Percentiles rank a stretch among this genome's conserved stretches.
Conservation (phyloP, 148 eudicot species). For the Rheum nobile region DNA sequence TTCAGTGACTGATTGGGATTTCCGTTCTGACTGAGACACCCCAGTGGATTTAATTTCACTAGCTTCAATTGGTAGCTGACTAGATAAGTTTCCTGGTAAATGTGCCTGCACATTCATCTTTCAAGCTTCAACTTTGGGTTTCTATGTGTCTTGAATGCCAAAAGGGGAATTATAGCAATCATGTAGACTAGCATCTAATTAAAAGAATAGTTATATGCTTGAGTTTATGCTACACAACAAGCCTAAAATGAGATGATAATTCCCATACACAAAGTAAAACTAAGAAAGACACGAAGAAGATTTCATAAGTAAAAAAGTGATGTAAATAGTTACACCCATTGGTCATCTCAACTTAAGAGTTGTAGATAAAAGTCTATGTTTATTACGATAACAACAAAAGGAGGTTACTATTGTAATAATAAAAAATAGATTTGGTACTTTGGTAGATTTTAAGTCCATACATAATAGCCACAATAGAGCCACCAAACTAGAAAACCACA, state of each 20-base stretch:
- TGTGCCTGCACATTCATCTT: slow-evolving; percentile 41
- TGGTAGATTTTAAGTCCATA: neutral
- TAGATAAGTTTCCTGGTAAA: slow-evolving; percentile 55
- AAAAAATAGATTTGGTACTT: neutral
- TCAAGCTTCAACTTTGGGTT: neutral
- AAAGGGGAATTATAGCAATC: neutral
- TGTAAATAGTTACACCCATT: neutral
- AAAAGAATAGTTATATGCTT: neutral
- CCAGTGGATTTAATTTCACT: slow-evolving; percentile 38
- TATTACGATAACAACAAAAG: neutral
- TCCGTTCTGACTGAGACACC: slow-evolving; percentile 48
- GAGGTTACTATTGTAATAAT: neutral
- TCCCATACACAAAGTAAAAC: neutral
- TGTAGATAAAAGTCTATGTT: neutral
- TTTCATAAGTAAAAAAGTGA: neutral
- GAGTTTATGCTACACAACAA: neutral
- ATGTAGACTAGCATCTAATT: neutral
- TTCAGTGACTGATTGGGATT: slow-evolving; percentile 32
- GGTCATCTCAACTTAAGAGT: neutral
- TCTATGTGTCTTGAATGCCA: neutral
- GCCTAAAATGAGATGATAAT: neutral
- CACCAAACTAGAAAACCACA: neutral
- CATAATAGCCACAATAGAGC: neutral
- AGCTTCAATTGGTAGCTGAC: slow-evolving; percentile 57
- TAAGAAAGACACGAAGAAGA: neutral